These are phyloP conservation scores for Aphanomyces invadans DNA, from an alignment of 352 stramenopile genomes.

Conservation along the genomic window DNA sequence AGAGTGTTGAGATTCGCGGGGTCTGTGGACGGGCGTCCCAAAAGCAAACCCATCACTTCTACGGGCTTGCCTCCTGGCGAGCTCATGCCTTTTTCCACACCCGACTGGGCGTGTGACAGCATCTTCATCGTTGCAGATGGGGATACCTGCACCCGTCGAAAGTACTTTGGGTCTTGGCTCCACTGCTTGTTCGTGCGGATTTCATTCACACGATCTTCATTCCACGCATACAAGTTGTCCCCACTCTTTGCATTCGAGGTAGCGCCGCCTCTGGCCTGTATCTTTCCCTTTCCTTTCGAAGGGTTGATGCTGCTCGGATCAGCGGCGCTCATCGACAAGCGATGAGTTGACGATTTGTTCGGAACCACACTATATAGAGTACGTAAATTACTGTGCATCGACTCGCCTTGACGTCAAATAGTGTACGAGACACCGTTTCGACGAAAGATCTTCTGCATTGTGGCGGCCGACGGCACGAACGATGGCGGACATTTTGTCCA, in stretches of 20 bases:
- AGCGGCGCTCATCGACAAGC: neutral
- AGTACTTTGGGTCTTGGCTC: constrained; percentile 92
- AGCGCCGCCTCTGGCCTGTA: neutral
- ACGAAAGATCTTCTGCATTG: too few species aligned
- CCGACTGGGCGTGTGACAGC: constrained; percentile 96
- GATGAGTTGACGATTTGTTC: too few species aligned
- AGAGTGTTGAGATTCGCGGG: constrained; percentile 86
- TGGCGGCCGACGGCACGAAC: too few species aligned
- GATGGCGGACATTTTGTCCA: neutral
- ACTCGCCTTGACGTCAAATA: too few species aligned
- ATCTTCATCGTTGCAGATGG: constrained; percentile 94
- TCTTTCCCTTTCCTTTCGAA: constrained; percentile 3
- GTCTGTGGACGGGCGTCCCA: constrained; percentile 90
- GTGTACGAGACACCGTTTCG: neutral
- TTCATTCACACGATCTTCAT: constrained; percentile 79
- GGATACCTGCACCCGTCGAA: constrained; percentile 93
- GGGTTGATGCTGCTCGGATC: neutral
- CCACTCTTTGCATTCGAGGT: constrained; percentile 1
- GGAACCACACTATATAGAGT: neutral
- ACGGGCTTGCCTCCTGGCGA: constrained; percentile 90
- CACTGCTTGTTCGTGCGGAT: constrained; percentile 83
- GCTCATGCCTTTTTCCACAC: constrained; percentile 97
- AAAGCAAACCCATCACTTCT: constrained; percentile 98
- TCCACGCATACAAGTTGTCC: constrained; percentile 24
- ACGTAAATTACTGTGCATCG: too few species aligned